Evolutionary conservation across 2,329 filamentous ascomycete species (phyloP), one percentile per base, ranked within the genome.

Genomic region (Alternaria sp.): DNA sequence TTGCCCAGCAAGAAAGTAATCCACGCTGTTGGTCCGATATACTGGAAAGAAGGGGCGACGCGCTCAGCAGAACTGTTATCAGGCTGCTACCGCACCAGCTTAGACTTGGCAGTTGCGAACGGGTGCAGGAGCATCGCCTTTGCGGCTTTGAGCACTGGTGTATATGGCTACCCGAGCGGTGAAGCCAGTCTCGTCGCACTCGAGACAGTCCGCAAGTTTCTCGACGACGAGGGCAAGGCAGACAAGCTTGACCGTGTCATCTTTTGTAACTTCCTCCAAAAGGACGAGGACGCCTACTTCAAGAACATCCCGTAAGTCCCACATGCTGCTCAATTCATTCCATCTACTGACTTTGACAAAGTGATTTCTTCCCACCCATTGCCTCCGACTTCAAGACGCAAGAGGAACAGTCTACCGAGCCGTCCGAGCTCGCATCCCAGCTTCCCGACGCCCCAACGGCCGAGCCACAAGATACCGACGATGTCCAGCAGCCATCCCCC

Each of bases 11-110:
- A 86, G 59, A 89, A 91, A 66, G 86, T 98, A 68, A 96, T 98
- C 57, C 95, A 98, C 78, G 88, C 95, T 18, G 94, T 97, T 4
- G 95, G 95, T 0, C 95, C 95, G 0, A 80, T 96, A 30, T 97
- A 94, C 78, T 68, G 81, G 54, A 68, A 70, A 0, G 74, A 82
- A 18, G 73, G 74, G 12, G 38, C 38, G 18, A 69, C 81, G 20
- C 75, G 72, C 18, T 76, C 80, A 30, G 73, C 78, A 14, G 70
- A 74, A 60, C 71, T 87, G 38, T 75, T 90, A 75, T 85, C 81
- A 60, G 79, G 74, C 66, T 90, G 93, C 81, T 99, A 99, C 76
- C 82, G 82, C 8, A 87, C 82, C 43, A 90, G 89, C 68, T 79
- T 98, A 59, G 81, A 90, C 70, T 76, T 96, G n/a, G 93, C 93